A percentile compares a stretch with the other conserved stretches of the same genome.
These are phyloP conservation scores for Taphrina pruni DNA, from an alignment of 1,139 yeast genomes.

Conservation along the genomic window DNA sequence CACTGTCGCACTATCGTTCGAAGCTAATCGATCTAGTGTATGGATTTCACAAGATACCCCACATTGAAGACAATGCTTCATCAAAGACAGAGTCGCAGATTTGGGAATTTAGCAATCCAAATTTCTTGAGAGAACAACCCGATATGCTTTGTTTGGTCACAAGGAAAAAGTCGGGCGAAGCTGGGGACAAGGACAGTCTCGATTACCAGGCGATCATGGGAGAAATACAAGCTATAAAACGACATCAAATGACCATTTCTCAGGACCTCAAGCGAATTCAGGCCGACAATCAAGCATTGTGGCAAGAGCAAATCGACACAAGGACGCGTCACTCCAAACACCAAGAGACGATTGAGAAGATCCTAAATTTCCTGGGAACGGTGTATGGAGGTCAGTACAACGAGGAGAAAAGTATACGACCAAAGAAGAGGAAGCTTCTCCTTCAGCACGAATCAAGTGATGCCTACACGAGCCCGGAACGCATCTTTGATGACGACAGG, in stretches of 20 bases:
- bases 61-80: conserved; percentile 42
- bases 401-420: conserved; percentile 30
- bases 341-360: conserved; percentile 84
- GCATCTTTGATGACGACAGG: conserved; percentile 21
- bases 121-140: conserved; percentile 71
- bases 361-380: conserved; percentile 72
- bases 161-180: conserved; percentile 50
- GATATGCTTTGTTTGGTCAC: conserved; percentile 63
- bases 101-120: conserved; percentile 47
- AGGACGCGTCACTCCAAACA: conserved; percentile 86
- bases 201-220: conserved; percentile 55
- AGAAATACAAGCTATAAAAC: conserved; percentile 77
- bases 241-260: conserved; percentile 77
- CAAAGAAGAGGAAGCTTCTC: conserved; percentile 37
- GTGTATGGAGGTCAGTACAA: conserved; percentile 32
- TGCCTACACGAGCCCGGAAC: conserved; percentile 3
- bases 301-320: conserved; percentile 86
- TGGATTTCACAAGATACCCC: conserved; percentile 91
- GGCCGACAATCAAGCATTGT: conserved; percentile 83
- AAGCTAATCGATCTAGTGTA: conserved; percentile 58
- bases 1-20: background rate
- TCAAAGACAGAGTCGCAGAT: conserved; percentile 42
- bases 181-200: conserved; percentile 51
- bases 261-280: conserved; percentile 83
- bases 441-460: conserved; percentile 33